Evolutionary conservation across 23 red algal genomes (phyloP).

Genomic region (Gracilaria gracilis): DNA sequence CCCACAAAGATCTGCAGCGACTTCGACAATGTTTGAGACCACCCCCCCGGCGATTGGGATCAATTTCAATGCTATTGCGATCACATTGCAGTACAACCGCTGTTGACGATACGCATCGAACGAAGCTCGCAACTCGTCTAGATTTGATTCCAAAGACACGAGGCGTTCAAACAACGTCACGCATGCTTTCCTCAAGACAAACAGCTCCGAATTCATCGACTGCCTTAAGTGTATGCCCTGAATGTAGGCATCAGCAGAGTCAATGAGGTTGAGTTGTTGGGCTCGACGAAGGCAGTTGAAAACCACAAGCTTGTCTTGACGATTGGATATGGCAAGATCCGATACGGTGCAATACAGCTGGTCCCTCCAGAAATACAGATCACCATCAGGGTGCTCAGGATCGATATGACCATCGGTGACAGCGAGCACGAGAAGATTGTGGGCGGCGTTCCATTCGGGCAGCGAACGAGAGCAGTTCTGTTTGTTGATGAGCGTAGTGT

Average conservation of each 20-base stretch:
- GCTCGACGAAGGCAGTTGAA: not conserved
- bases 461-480: not conserved
- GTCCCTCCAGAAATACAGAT: conserved; percentile 7
- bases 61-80: conserved; percentile 1
- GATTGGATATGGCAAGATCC: not conserved
- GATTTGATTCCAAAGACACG: not conserved
- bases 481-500: not conserved
- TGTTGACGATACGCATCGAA: not conserved
- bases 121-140: not conserved
- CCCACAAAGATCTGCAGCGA: not conserved
- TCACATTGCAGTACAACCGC: not conserved
- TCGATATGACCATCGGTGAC: not conserved
- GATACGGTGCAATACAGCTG: conserved; percentile 17
- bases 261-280: not conserved
- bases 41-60: conserved; percentile 6
- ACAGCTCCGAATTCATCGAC: not conserved
- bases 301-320: not conserved
- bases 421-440: not conserved
- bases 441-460: conserved; percentile 10
- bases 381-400: not conserved
- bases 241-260: conserved; percentile 4
- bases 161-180: not conserved
- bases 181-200: conserved; percentile 7
- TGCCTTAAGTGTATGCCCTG: not conserved
- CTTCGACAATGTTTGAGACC: not conserved